A percentile compares a stretch with the other conserved stretches of the same genome.
These are phyloP conservation scores for Huiozyma sinensis DNA, from an alignment of 805 yeast species.

Conservation along the genomic window DNA sequence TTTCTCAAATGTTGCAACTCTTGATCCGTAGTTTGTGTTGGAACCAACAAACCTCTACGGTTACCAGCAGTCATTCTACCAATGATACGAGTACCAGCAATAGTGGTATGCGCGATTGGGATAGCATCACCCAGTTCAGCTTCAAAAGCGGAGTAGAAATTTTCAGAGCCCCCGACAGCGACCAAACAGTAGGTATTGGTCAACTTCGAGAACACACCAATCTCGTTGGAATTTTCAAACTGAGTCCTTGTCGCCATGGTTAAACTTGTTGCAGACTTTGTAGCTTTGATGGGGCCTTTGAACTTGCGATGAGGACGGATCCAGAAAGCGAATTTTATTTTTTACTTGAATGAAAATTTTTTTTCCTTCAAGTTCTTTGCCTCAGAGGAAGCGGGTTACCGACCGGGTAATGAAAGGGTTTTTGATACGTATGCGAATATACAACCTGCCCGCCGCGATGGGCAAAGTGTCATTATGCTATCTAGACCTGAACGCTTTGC, in stretches of 20 bases:
- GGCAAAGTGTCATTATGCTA: not conserved
- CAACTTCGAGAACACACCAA: slow-evolving; percentile 89
- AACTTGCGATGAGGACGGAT: too few species aligned
- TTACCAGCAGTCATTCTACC: slow-evolving; percentile 99
- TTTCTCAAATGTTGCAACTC: slow-evolving; percentile 96
- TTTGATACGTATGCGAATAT: not conserved
- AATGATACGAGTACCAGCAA: slow-evolving; percentile 94
- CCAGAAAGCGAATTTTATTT: too few species aligned
- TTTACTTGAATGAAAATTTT: too few species aligned
- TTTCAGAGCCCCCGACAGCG: slow-evolving; percentile 91
- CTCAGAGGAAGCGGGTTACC: too few species aligned
- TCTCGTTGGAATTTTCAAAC: slow-evolving; percentile 80
- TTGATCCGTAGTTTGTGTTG: slow-evolving; percentile 96
- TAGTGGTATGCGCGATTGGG: slow-evolving; percentile 94
- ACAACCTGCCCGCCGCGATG: too few species aligned
- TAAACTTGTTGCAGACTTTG: not conserved
- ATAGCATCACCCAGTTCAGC: slow-evolving; percentile 94
- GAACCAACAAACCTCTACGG: slow-evolving; percentile 93
- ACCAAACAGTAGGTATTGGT: slow-evolving; percentile 95
- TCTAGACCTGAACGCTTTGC: slow-evolving; percentile 28
- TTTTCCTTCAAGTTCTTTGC: too few species aligned
- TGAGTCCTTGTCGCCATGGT: slow-evolving; percentile 62
- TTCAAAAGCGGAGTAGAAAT: slow-evolving; percentile 87
- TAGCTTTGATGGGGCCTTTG: too few species aligned
- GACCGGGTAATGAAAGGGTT: not conserved